A percentile compares a stretch with the other conserved stretches of the same genome.
Conservation (phyloP, 768 basidiomycete species). For the Trametes cubensis region DNA sequence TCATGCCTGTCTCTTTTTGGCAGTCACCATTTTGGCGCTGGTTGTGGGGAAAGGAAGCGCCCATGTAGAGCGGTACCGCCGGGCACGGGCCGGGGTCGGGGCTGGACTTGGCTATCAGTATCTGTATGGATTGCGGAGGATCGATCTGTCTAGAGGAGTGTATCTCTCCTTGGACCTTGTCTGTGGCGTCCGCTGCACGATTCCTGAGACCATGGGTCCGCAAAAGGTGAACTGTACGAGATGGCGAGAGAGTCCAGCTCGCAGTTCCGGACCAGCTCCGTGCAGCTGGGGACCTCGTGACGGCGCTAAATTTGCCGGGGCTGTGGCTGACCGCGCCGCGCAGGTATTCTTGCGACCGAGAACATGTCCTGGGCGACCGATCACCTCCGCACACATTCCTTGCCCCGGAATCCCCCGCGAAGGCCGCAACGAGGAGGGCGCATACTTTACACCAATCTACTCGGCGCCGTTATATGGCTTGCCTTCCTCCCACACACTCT, state of each 20-base stretch:
- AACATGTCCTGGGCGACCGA: slow-evolving; percentile 26
- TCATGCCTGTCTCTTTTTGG: slow-evolving; percentile 9
- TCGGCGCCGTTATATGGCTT: slow-evolving; percentile 18
- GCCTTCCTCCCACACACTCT: slow-evolving; percentile 15
- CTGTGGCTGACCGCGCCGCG: slow-evolving; percentile 21
- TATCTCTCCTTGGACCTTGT: neutral
- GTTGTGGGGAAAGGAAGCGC: neutral
- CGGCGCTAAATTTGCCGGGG: slow-evolving; percentile 18
- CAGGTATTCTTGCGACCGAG: slow-evolving; percentile 27
- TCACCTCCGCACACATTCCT: slow-evolving; percentile 27
- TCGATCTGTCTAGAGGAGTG: slow-evolving; percentile 4
- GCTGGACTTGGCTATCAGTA: neutral
- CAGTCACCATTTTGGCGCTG: neutral
- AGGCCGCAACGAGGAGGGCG: slow-evolving; percentile 33
- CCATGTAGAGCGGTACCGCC: neutral
- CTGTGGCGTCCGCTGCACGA: slow-evolving; percentile 1
- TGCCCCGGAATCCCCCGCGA: slow-evolving; percentile 33
- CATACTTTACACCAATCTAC: slow-evolving; percentile 22
- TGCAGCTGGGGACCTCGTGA: slow-evolving; percentile 22
- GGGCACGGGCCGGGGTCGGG: slow-evolving; percentile 5
- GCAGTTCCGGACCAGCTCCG: slow-evolving; percentile 15
- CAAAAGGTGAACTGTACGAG: slow-evolving; percentile 4
- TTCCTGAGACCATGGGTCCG: slow-evolving; percentile 9
- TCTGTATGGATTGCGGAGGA: neutral
- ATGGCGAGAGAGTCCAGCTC: slow-evolving; percentile 1